Evolutionary conservation across 2,329 filamentous ascomycete species (phyloP).

Genomic region (Diaporthe caulivora): DNA sequence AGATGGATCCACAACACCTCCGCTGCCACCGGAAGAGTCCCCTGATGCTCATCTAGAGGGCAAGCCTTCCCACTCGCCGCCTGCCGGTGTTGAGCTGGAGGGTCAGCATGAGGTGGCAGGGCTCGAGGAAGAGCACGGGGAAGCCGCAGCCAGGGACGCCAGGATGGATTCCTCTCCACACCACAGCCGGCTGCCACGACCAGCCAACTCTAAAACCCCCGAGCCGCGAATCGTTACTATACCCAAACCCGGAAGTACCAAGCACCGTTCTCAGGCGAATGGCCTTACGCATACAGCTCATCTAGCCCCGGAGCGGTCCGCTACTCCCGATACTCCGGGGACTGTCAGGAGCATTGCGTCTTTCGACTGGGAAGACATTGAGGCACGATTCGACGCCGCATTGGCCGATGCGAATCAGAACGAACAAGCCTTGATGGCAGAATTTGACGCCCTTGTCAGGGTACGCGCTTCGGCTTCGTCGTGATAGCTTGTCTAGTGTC

Average conservation of each 20-base stretch:
- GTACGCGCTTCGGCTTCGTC: constrained; percentile 53
- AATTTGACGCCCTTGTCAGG: constrained; percentile 76
- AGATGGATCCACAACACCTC: constrained; percentile 38
- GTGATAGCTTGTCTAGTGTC: neutral
- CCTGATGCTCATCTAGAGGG: constrained; percentile 1
- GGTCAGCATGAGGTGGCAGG: constrained; percentile 4
- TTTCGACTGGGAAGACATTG: constrained; percentile 85
- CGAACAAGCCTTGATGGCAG: constrained; percentile 75
- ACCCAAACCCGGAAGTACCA: constrained; percentile 45
- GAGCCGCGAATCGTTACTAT: constrained; percentile 37
- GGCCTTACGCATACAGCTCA: constrained; percentile 67
- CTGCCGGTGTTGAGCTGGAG: constrained; percentile 1
- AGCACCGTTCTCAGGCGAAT: constrained; percentile 48
- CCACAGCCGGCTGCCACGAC: constrained; percentile 40
- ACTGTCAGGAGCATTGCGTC: constrained; percentile 54
- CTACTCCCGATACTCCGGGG: constrained; percentile 61
- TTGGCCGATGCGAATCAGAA: constrained; percentile 72
- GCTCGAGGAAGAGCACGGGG: neutral
- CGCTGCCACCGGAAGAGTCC: constrained; percentile 36
- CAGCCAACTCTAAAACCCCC: constrained; percentile 29
- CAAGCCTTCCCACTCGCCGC: neutral
- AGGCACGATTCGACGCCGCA: constrained; percentile 75
- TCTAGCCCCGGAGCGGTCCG: constrained; percentile 55
- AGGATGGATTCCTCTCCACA: constrained; percentile 38
- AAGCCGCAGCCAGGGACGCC: constrained; percentile 13